Conservation (phyloP, 805 yeast species). For the Candida montana region DNA sequence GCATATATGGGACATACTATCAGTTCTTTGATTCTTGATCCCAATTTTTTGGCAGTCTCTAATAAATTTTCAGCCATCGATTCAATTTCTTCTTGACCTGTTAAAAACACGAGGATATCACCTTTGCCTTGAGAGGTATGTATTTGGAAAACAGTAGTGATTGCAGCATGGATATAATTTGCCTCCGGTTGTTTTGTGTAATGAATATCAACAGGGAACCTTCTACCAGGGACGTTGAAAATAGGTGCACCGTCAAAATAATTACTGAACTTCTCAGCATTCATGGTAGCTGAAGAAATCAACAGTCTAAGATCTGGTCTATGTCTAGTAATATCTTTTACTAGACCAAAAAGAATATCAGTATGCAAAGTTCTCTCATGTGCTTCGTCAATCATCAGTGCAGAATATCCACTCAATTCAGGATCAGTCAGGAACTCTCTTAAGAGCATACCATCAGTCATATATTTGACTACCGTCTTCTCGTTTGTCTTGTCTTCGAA, state of each 20-base stretch:
- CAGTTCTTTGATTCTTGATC: slow-evolving; percentile 46
- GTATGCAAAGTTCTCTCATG: slow-evolving; percentile 95
- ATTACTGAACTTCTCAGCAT: slow-evolving; percentile 78
- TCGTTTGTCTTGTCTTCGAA: slow-evolving; percentile 74
- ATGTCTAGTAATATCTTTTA: slow-evolving; percentile 60
- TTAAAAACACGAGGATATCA: slow-evolving; percentile 83
- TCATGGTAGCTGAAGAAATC: slow-evolving; percentile 92
- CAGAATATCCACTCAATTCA: slow-evolving; percentile 60
- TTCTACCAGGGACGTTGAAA: slow-evolving; percentile 84
- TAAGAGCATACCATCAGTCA: slow-evolving; percentile 94
- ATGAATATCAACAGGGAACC: slow-evolving; percentile 85
- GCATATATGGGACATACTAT: slow-evolving; percentile 86
- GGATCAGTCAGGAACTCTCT: slow-evolving; percentile 82
- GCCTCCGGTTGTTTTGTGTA: slow-evolving; percentile 87
- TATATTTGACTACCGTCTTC: slow-evolving; percentile 72
- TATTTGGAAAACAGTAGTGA: slow-evolving; percentile 81
- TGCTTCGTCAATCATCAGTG: slow-evolving; percentile 93
- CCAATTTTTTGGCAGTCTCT: slow-evolving; percentile 62
- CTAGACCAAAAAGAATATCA: slow-evolving; percentile 71
- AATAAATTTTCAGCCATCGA: slow-evolving; percentile 62
- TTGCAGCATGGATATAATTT: slow-evolving; percentile 84
- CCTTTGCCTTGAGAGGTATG: slow-evolving; percentile 71
- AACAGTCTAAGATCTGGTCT: slow-evolving; percentile 70
- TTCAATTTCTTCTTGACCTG: slow-evolving; percentile 97
- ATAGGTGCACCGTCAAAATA: slow-evolving; percentile 84